Evolutionary conservation across 805 yeast species (phyloP).

Genomic region (Ogataea paradorogensis): DNA sequence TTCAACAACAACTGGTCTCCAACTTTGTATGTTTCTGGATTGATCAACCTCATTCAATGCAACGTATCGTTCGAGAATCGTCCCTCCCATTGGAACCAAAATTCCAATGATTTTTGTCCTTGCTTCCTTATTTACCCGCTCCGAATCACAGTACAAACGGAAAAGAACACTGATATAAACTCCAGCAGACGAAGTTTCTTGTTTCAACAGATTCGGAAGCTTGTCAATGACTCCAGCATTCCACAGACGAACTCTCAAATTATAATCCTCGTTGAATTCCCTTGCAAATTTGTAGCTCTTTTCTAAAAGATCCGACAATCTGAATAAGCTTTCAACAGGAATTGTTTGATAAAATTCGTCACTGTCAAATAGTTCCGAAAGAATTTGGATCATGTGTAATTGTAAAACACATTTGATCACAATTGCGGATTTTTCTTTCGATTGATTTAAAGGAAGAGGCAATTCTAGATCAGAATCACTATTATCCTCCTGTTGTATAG

Average conservation of each 20-base stretch:
- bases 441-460: conserved; percentile 38
- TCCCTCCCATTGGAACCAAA: conserved; percentile 65
- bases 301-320: conserved; percentile 58
- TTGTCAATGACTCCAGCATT: conserved; percentile 90
- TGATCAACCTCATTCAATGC: conserved; percentile 75
- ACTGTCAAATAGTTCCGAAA: conserved; percentile 73
- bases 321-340: conserved; percentile 62
- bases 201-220: conserved; percentile 86
- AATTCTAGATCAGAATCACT: conserved; percentile 18
- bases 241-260: conserved; percentile 83
- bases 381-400: conserved; percentile 79
- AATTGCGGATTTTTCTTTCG: conserved; percentile 65
- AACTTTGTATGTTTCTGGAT: conserved; percentile 72
- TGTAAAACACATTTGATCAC: conserved; percentile 93
- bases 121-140: conserved; percentile 44
- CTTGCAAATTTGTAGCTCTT: conserved; percentile 79
- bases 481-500: conserved; percentile 5
- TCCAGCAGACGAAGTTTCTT: conserved; percentile 87
- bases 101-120: conserved; percentile 51
- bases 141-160: conserved; percentile 68
- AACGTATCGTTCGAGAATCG: conserved; percentile 67
- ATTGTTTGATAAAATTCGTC: conserved; percentile 65
- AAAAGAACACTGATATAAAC: conserved; percentile 80
- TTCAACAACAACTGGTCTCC: conserved; percentile 92
- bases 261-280: conserved; percentile 84